A percentile compares a stretch with the other conserved stretches of the same genome.
These are phyloP conservation scores for Fusarium austroafricanum DNA, from an alignment of 2,329 filamentous ascomycete species.

Conservation along the genomic window DNA sequence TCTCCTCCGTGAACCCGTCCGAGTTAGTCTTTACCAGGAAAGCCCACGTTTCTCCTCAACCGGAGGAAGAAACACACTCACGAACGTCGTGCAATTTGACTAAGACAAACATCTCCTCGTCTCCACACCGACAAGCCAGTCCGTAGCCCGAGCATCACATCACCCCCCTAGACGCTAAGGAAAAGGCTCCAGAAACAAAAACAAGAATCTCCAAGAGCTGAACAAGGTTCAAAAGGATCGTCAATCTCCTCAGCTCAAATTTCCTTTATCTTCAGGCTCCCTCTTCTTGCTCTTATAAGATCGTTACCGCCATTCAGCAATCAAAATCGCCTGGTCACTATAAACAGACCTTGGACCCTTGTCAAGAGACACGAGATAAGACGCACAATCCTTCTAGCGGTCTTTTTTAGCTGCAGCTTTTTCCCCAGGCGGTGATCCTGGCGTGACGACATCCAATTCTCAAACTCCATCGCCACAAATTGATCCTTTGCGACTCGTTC, in stretches of 20 bases:
- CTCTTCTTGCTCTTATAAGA: conserved; percentile 3
- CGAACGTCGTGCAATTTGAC: conserved; percentile 10
- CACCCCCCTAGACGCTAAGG: conserved; percentile 33
- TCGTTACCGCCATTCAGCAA: neutral
- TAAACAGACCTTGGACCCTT: conserved; percentile 4
- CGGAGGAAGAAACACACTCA: conserved; percentile 18
- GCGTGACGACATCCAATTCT: conserved; percentile 38
- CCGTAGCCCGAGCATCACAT: conserved; percentile 34
- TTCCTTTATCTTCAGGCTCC: conserved; percentile 1
- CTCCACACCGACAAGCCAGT: conserved; percentile 28
- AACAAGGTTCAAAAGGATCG: conserved; percentile 30
- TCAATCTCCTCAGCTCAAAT: conserved; percentile 19
- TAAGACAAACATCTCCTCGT: conserved; percentile 26
- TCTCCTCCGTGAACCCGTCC: neutral
- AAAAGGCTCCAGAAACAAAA: conserved; percentile 34
- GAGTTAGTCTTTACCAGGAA: neutral
- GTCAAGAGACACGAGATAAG: conserved; percentile 1
- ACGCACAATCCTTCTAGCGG: conserved; percentile 29
- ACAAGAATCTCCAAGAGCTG: conserved; percentile 32
- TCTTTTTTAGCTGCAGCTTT: conserved; percentile 27
- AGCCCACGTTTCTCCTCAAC: conserved; percentile 9
- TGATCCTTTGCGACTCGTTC: conserved; percentile 11
- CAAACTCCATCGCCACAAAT: conserved; percentile 12
- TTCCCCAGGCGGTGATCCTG: conserved; percentile 29
- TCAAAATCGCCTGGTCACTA: neutral